These are phyloP conservation scores for Camptophora hylomeconis DNA, from an alignment of 2,329 filamentous ascomycete species.

Conservation along the genomic window DNA sequence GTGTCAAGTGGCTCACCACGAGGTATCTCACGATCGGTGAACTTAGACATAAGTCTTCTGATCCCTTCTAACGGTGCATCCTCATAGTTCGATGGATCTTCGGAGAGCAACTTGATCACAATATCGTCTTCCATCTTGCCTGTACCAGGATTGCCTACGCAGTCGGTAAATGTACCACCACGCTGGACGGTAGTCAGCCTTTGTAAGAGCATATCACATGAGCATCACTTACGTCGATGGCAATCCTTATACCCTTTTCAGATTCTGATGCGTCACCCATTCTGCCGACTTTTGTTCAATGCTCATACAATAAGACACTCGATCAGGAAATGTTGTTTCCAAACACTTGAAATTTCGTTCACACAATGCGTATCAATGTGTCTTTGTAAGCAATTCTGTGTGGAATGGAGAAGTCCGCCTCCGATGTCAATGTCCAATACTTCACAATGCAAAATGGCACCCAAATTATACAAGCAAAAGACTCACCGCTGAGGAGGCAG, in stretches of 20 bases:
- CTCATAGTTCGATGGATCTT: slow-evolving; percentile 78
- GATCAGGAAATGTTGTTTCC: slow-evolving; percentile 1
- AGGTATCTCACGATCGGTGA: slow-evolving; percentile 61
- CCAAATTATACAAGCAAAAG: too few species aligned
- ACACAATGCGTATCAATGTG: too few species aligned
- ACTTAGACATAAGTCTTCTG: slow-evolving; percentile 68
- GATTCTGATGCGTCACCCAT: slow-evolving; percentile 14
- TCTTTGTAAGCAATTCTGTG: too few species aligned
- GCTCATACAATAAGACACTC: neutral
- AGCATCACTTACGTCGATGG: slow-evolving; percentile 22
- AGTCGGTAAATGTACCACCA: slow-evolving; percentile 87
- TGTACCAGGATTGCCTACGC: slow-evolving; percentile 65
- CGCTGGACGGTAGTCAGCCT: slow-evolving; percentile 34
- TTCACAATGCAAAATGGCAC: too few species aligned
- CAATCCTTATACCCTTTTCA: slow-evolving; percentile 23
- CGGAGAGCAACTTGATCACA: slow-evolving; percentile 77
- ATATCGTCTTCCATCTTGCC: slow-evolving; percentile 60
- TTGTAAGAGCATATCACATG: neutral
- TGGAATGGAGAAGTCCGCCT: too few species aligned
- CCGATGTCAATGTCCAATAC: too few species aligned
- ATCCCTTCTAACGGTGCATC: slow-evolving; percentile 90
- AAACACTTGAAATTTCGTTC: too few species aligned
- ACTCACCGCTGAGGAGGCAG: too few species aligned
- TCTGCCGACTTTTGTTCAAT: neutral
- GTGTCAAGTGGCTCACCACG: slow-evolving; percentile 72